Percentiles rank a stretch among this genome's conserved stretches.
phyloP scores from a whole-genome alignment of 78 protist species.

The Polysphondylium violaceum region DNA sequence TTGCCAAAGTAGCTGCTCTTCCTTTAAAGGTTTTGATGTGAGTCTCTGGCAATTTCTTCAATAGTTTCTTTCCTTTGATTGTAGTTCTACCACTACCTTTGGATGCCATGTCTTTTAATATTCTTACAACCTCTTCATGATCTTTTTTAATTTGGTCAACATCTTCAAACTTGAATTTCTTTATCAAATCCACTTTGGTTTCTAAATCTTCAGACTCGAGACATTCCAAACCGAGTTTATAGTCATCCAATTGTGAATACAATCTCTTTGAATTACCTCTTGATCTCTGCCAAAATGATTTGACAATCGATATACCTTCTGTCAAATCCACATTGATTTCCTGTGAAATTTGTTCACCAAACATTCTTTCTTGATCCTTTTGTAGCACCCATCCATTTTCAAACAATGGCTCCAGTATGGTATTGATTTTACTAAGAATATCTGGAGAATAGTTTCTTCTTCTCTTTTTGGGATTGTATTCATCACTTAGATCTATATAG shows the following conservation, averaged over 20 bases:
- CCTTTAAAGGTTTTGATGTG: slow-evolving; percentile 58
- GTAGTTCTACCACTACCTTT: slow-evolving; percentile 72
- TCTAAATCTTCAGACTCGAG: slow-evolving; percentile 31
- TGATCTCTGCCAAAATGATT: slow-evolving; percentile 69
- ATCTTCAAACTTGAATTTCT: slow-evolving; percentile 30
- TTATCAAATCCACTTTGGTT: not conserved
- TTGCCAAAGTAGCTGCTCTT: slow-evolving; percentile 4
- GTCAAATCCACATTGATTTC: slow-evolving; percentile 34
- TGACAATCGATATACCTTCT: slow-evolving; percentile 45
- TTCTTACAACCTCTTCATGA: slow-evolving; percentile 14
- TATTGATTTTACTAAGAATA: slow-evolving; percentile 37
- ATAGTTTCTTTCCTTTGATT: slow-evolving; percentile 36
- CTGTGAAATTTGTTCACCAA: slow-evolving; percentile 28
- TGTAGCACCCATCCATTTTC: slow-evolving; percentile 57
- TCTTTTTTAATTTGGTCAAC: slow-evolving; percentile 27
- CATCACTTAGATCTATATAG: not conserved
- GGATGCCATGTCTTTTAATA: slow-evolving; percentile 30
- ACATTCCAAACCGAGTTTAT: slow-evolving; percentile 65
- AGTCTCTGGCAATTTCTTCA: slow-evolving; percentile 40
- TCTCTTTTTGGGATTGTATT: slow-evolving; percentile 56
- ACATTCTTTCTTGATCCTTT: slow-evolving; percentile 46
- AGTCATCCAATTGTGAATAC: slow-evolving; percentile 69
- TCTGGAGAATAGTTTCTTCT: slow-evolving; percentile 53
- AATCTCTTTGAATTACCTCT: slow-evolving; percentile 72
- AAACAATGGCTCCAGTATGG: slow-evolving; percentile 51